Conservation (phyloP, 805 yeast species). For the Jamesozyma gamospora region DNA sequence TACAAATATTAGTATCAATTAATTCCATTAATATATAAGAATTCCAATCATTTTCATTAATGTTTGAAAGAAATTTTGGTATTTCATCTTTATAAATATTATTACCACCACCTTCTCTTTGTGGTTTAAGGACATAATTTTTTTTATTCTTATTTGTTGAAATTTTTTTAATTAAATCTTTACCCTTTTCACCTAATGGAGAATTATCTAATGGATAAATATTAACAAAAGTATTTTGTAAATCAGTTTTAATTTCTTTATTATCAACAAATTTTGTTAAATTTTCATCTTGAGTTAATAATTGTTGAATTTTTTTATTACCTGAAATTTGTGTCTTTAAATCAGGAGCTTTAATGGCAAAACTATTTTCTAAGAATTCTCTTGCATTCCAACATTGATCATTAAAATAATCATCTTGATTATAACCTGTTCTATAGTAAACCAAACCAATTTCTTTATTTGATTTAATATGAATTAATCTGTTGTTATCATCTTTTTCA, state of each 20-base stretch:
- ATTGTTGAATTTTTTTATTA: constrained; percentile 86
- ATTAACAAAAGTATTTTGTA: constrained; percentile 57
- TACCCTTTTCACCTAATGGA: constrained; percentile 50
- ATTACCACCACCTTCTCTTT: constrained; percentile 98
- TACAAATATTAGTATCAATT: constrained; percentile 59
- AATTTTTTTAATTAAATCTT: constrained; percentile 50
- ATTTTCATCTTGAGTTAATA: constrained; percentile 49
- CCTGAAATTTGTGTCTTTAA: constrained; percentile 85
- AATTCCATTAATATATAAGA: constrained; percentile 92
- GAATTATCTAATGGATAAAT: constrained; percentile 80
- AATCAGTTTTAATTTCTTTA: constrained; percentile 26
- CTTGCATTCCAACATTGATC: constrained; percentile 74
- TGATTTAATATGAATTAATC: constrained; percentile 43
- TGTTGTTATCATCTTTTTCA: constrained; percentile 25
- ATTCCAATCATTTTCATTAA: constrained; percentile 69
- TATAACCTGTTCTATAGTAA: constrained; percentile 83
- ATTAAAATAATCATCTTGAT: constrained; percentile 65
- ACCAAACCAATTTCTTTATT: constrained; percentile 76
- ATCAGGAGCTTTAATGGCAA: constrained; percentile 88
- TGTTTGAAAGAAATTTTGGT: constrained; percentile 52
- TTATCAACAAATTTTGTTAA: constrained; percentile 37
- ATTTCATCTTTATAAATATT: constrained; percentile 83
- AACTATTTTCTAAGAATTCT: constrained; percentile 55
- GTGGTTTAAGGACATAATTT: constrained; percentile 84
- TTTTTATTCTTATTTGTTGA: constrained; percentile 35